Evolutionary conservation across 331 rosid genomes (phyloP).

Genomic region (Ulmus americana): DNA sequence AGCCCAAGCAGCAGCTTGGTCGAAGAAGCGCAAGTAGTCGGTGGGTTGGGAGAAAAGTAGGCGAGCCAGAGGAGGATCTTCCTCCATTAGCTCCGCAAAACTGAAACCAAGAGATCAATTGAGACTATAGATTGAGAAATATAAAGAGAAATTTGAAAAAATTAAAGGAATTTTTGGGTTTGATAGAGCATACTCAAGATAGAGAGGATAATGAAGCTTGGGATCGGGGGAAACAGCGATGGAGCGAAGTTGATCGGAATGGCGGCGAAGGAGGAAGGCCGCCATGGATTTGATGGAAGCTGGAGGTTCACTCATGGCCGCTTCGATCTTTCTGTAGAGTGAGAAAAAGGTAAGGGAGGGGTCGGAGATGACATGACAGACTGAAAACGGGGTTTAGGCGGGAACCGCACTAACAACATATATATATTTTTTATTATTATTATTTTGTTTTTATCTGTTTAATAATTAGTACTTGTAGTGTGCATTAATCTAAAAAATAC

Average conservation of each 20-base stretch:
- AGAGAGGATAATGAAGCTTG: conserved; percentile 66
- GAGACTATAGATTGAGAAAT: too few species aligned
- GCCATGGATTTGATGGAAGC: conserved; percentile 39
- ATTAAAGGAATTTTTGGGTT: background rate
- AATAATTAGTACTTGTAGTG: too few species aligned
- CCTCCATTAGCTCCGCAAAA: conserved; percentile 68
- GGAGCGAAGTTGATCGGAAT: conserved; percentile 51
- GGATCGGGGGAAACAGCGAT: conserved; percentile 54
- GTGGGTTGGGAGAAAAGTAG: conserved; percentile 58
- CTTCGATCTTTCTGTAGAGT: conserved; percentile 8
- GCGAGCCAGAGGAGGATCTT: conserved; percentile 50
- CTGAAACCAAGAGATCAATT: conserved; percentile 19
- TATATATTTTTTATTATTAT: too few species aligned
- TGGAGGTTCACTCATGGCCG: conserved; percentile 17
- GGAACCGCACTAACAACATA: conserved; percentile 25
- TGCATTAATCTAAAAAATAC: too few species aligned
- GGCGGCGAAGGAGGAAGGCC: conserved; percentile 42
- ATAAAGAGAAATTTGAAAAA: background rate
- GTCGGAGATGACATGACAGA: too few species aligned
- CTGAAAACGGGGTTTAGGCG: conserved; percentile 8
- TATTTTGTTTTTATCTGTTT: too few species aligned
- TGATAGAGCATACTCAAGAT: conserved; percentile 39
- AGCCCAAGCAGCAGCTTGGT: conserved; percentile 72
- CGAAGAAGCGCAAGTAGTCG: conserved; percentile 49
- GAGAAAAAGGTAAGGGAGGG: background rate